Conservation (phyloP, 148 eudicot species). For the Dianthus caryophyllus region DNA sequence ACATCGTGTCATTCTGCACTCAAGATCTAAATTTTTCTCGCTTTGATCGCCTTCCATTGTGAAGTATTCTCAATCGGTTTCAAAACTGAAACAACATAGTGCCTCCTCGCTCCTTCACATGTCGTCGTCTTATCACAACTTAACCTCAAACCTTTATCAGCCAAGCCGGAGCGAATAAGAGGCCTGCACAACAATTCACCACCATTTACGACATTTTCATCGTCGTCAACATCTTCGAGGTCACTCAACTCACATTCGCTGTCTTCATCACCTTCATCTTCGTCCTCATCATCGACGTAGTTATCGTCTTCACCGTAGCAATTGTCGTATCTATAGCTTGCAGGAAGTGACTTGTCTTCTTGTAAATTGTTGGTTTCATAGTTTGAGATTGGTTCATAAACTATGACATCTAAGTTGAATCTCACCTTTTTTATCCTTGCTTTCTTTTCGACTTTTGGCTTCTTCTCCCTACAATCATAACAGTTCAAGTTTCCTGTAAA, state of each 20-base stretch:
- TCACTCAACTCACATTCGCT: constrained; percentile 21
- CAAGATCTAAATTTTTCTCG: constrained; percentile 25
- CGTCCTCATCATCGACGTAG: constrained; percentile 1
- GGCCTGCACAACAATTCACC: constrained; percentile 14
- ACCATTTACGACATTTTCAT: not conserved
- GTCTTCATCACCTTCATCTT: constrained; percentile 17
- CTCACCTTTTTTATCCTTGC: constrained; percentile 47
- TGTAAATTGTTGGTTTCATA: constrained; percentile 16
- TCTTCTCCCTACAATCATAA: constrained; percentile 30
- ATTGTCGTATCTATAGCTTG: constrained; percentile 26
- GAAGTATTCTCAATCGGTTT: constrained; percentile 63
- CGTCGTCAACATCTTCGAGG: constrained; percentile 17
- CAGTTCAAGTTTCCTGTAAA: no score
- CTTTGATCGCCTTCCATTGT: constrained; percentile 65
- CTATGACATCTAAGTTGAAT: constrained; percentile 59
- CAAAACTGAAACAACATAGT: constrained; percentile 49
- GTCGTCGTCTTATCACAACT: not conserved
- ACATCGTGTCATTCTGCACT: not conserved
- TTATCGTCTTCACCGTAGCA: constrained; percentile 25
- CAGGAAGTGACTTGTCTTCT: constrained; percentile 13
- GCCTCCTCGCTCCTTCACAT: constrained; percentile 30
- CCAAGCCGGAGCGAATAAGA: constrained; percentile 21
- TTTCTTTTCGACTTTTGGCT: constrained; percentile 35
- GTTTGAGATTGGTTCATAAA: constrained; percentile 48
- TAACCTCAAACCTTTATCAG: constrained; percentile 15